Base-by-base conservation (phyloP, 2,329 filamentous ascomycete genomes). In the Teratosphaeria viscida region DNA sequence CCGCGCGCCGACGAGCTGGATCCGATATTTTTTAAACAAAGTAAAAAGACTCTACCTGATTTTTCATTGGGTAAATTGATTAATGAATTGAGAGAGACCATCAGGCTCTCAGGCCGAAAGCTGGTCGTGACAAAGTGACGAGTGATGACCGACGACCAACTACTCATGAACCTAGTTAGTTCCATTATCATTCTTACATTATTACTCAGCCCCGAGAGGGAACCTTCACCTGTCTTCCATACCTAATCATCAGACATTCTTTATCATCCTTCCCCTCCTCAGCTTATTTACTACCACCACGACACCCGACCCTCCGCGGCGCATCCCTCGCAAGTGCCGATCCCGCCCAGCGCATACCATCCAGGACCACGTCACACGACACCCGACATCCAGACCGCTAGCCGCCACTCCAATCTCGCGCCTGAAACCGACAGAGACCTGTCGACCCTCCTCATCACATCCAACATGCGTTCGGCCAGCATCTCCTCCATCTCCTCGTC, bases 401-500 rank as follows among this genome's bases (percentile, higher is more conserved):
- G 43, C n/a, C 43, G n/a, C 19, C n/a, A 49, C 43, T 49, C 16
- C 16, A 49, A 49, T 49, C 43, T 49, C 19, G 43, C 19, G 43
- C 23, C 3, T n/a, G 19, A 49, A 23, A n/a, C 5, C n/a, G 16
- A 43, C 11, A 10, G 8, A 14, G 29, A 32, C 37, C 37, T 43
- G 23, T 1, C 5, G 43, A 49, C 43, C 3, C 6, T 6, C 6
- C 16, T 49, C 37, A 57, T 26, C 56, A 32, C 27, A 2, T 16
- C 35, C 65, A 73, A 56, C 67, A 76, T 76, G 72, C 73, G 74
- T 60, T 73, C 72, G 61, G 74, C 72, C 67, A 74, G 73, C 72
- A 72, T 76, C 68, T 73, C 73, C 60, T 70, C 68, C 34, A 68
- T 72, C 54, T 74, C 75, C 37, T 69, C 71, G 3, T 72, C 72